phyloP scores from a whole-genome alignment of 331 rosid species.

The Telfairia occidentalis region DNA sequence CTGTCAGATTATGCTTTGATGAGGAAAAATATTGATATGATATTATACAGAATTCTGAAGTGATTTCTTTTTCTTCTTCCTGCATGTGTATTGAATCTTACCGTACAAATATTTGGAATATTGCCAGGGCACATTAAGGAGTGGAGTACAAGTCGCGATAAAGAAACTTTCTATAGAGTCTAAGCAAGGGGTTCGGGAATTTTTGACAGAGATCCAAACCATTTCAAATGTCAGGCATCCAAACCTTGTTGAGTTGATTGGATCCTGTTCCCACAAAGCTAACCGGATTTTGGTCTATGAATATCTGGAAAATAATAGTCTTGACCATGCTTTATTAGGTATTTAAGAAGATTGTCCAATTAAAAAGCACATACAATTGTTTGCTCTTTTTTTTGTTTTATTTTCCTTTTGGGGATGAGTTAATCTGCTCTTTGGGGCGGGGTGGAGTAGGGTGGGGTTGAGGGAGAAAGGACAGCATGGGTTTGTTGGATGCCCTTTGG shows the following conservation, averaged over 20 bases:
- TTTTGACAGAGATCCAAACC: slow-evolving; percentile 62
- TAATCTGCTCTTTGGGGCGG: neutral
- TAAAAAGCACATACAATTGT: neutral
- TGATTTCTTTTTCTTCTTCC: neutral
- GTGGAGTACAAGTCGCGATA: slow-evolving; percentile 59
- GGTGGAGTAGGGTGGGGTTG: neutral
- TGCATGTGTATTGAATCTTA: neutral
- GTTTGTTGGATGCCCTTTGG: neutral
- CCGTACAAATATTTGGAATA: neutral
- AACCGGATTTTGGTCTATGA: slow-evolving; percentile 74
- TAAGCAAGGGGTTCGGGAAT: slow-evolving; percentile 74
- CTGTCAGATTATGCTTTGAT: no score
- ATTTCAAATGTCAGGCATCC: slow-evolving; percentile 72
- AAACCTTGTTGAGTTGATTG: slow-evolving; percentile 84
- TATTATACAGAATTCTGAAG: neutral
- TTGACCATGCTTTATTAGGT: slow-evolving; percentile 68
- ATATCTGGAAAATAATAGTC: slow-evolving; percentile 68
- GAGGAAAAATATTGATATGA: neutral
- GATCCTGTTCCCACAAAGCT: slow-evolving; percentile 64
- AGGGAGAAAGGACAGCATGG: neutral
- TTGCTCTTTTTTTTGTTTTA: neutral
- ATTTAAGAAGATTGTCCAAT: slow-evolving; percentile 4
- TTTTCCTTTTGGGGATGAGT: neutral
- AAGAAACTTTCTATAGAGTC: slow-evolving; percentile 77
- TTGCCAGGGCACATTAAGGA: slow-evolving; percentile 62